Percentiles rank a stretch among this genome's conserved stretches.
These are phyloP conservation scores for Boletellus sp. DNA, from an alignment of 768 basidiomycete species.

Conservation along the genomic window DNA sequence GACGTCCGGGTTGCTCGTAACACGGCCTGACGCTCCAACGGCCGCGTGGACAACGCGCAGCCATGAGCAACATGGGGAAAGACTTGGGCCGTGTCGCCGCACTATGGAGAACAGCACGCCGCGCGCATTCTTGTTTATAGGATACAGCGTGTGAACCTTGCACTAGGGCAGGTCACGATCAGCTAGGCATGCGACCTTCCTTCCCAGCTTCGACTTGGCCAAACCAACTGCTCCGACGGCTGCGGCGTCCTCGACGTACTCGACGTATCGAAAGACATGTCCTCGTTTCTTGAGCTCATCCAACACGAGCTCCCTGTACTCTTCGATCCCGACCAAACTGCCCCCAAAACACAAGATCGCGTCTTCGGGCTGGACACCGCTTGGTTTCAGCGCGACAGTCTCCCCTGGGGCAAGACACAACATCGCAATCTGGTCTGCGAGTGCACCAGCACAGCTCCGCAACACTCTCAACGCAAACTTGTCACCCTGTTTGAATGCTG, in stretches of 20 bases:
- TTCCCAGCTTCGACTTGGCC: constrained; percentile 23
- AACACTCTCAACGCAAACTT: constrained; percentile 62
- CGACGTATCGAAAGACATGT: constrained; percentile 60
- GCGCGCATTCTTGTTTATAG: not conserved
- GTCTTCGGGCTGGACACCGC: constrained; percentile 47
- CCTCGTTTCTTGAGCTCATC: constrained; percentile 55
- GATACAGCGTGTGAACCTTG: constrained; percentile 13
- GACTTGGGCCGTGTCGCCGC: constrained; percentile 77
- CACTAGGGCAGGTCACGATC: constrained; percentile 17
- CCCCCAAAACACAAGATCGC: constrained; percentile 75
- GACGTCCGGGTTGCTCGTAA: constrained; percentile 71
- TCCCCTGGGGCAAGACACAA: constrained; percentile 41
- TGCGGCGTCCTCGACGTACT: constrained; percentile 68
- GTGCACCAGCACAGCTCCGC: constrained; percentile 43
- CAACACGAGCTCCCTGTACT: constrained; percentile 53
- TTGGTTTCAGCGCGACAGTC: constrained; percentile 28
- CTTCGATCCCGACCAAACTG: constrained; percentile 62
- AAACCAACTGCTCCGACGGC: constrained; percentile 60
- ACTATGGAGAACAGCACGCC: constrained; percentile 39
- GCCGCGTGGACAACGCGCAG: constrained; percentile 58
- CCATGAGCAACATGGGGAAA: constrained; percentile 93
- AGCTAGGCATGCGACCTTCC: too few species aligned
- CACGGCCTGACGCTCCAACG: constrained; percentile 91
- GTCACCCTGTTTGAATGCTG: constrained; percentile 69
- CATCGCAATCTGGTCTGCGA: constrained; percentile 57